These are phyloP conservation scores for Starmerella vaccinii DNA, from an alignment of 805 yeast genomes.

Conservation along the genomic window DNA sequence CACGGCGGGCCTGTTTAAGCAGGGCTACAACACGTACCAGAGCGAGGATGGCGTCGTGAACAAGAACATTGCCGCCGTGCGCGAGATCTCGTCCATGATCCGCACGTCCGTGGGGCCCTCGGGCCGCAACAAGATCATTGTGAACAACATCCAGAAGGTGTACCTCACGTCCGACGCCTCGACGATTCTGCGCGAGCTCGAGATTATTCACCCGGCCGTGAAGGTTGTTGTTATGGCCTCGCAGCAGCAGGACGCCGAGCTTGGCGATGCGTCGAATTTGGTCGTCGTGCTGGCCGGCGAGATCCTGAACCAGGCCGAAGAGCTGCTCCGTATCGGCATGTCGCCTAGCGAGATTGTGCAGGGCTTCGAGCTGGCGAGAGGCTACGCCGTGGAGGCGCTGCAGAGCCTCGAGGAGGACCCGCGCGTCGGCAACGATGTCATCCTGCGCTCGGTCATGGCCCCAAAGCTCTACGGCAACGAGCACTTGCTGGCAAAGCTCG, in stretches of 20 bases:
- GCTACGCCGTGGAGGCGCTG: conserved; percentile 57
- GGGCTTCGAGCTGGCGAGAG: conserved; percentile 83
- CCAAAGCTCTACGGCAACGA: conserved; percentile 91
- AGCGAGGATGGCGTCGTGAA: conserved; percentile 90
- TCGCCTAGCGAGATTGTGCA: conserved; percentile 87
- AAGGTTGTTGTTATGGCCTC: conserved; percentile 92
- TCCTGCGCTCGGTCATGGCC: conserved; percentile 48
- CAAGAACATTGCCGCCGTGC: conserved; percentile 86
- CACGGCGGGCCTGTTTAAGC: conserved; percentile 85
- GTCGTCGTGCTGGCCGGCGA: conserved; percentile 92
- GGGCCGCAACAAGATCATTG: conserved; percentile 92
- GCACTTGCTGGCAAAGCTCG: conserved; percentile 61
- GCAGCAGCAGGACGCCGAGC: conserved; percentile 91
- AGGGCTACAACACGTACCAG: conserved; percentile 79
- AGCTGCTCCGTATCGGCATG: conserved; percentile 70
- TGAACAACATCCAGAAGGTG: conserved; percentile 73
- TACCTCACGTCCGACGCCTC: conserved; percentile 97
- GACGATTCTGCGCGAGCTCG: conserved; percentile 85
- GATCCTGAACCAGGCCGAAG: conserved; percentile 74
- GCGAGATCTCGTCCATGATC: conserved; percentile 85
- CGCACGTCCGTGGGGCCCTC: conserved; percentile 95
- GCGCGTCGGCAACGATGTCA: conserved; percentile 8
- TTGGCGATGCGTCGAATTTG: conserved; percentile 93
- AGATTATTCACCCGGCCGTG: conserved; percentile 94
- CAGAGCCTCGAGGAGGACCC: conserved; percentile 51